Evolutionary conservation across 768 basidiomycete species (phyloP).

Genomic region (Boletellus sp.): DNA sequence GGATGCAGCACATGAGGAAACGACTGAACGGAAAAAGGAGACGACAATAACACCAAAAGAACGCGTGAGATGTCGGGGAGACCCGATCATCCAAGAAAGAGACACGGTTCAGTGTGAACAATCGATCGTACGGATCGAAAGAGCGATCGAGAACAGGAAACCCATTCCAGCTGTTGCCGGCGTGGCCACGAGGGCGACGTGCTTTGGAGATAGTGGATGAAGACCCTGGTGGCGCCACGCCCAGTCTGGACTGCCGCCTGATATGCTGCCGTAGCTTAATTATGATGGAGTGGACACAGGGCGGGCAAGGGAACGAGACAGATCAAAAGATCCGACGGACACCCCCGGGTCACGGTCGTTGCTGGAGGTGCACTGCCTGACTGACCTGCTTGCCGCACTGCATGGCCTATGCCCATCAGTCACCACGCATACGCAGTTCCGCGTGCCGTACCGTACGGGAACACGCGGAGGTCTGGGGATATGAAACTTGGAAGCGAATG

Average conservation of each 20-base stretch:
- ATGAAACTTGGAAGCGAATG: slow-evolving; percentile 14
- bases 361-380: slow-evolving; percentile 14
- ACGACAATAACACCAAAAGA: slow-evolving; percentile 4
- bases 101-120: slow-evolving; percentile 7
- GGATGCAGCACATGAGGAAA: slow-evolving; percentile 3
- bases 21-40: slow-evolving; percentile 3
- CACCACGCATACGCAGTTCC: slow-evolving; percentile 24
- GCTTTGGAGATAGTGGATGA: slow-evolving; percentile 13
- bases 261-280: slow-evolving; percentile 12
- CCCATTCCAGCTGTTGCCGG: slow-evolving; percentile 5
- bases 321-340: slow-evolving; percentile 22
- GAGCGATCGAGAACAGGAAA: slow-evolving; percentile 6
- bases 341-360: slow-evolving; percentile 20
- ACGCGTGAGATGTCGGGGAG: slow-evolving; percentile 1
- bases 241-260: slow-evolving; percentile 8
- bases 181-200: slow-evolving; percentile 18
- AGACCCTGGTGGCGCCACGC: slow-evolving; percentile 15
- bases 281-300: slow-evolving; percentile 19
- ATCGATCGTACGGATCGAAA: slow-evolving; percentile 5
- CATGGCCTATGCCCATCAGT: slow-evolving; percentile 27
- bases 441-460: slow-evolving; percentile 26
- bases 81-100: slow-evolving; percentile 10
- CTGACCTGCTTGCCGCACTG: slow-evolving; percentile 20
- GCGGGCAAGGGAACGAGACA: slow-evolving; percentile 11
- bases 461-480: slow-evolving; percentile 14